Base-by-base conservation (phyloP, 257 asterid species). In the Plantago elongata region DNA sequence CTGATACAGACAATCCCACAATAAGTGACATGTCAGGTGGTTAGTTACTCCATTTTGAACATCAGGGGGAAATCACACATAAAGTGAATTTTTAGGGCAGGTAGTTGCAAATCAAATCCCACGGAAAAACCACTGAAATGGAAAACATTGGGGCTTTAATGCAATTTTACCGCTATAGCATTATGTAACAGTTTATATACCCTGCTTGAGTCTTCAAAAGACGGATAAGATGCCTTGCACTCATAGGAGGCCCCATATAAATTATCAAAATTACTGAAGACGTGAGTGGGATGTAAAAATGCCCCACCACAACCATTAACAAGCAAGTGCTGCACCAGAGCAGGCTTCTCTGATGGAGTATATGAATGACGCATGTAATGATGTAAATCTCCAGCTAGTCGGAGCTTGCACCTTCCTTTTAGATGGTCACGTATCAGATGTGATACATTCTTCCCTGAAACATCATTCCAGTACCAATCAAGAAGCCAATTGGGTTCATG, bases 271-370 rank as follows among this genome's bases (percentile, higher is more conserved):
- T 84, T 83, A 63, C 84, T 79, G 71, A 93, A 93, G 62, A 89
- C 97, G 46, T 93, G 99, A 29, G 99, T 93, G 45, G 99, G 99
- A 74, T 93, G 99, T 88, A 93, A 73, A 84, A 93, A 93, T 7
- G 97, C 99, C 65, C 99, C 99, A 30, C 99, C 97, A 71, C 97
- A 93, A 65, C 99, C 99, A 78, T 89, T 93, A 64, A 89, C 99
- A 55, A 89, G 90, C 72, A 93, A 74, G 79, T 93, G 97, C 44
- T 87, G 97, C 72, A 93, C 97, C 34, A 77, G 62, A 60, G 71
- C 87, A 9, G 95, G 99, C 76, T 84, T 85, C 72, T 89, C 89
- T 3, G 95, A 80, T 34, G 89, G 94, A 54, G 82, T 82, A 63
- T 69, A 78, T 42, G 95, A 89, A 75, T 93, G 97, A 12, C 96